A percentile compares a stretch with the other conserved stretches of the same genome.
phyloP scores from a whole-genome alignment of 805 yeast species.

The Kuraishia ogatae region DNA sequence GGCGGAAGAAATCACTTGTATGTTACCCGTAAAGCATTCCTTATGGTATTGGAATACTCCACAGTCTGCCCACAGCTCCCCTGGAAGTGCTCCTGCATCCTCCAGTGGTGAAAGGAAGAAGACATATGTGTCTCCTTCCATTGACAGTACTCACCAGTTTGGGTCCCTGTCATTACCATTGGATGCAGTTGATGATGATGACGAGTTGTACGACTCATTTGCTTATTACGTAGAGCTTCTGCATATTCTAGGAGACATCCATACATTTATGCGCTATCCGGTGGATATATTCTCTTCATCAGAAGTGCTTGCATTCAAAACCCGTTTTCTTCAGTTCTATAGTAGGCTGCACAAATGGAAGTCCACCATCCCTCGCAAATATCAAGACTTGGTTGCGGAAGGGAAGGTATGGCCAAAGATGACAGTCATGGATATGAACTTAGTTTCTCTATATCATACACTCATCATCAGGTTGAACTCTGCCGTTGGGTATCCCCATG shows the following conservation, averaged over 20 bases:
- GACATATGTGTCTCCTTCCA: background rate
- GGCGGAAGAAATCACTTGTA: slow-evolving; percentile 10
- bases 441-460: slow-evolving; percentile 11
- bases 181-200: slow-evolving; percentile 3
- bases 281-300: slow-evolving; percentile 9
- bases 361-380: slow-evolving; percentile 9
- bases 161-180: background rate
- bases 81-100: background rate
- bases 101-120: background rate
- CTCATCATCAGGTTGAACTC: slow-evolving; percentile 16
- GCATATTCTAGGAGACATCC: slow-evolving; percentile 10
- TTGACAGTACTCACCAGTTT: background rate
- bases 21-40: slow-evolving; percentile 10
- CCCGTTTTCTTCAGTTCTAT: slow-evolving; percentile 10
- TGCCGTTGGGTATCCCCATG: slow-evolving; percentile 17
- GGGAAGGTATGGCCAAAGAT: slow-evolving; percentile 6
- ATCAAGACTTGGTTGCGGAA: slow-evolving; percentile 3
- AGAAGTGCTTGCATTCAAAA: slow-evolving; percentile 11
- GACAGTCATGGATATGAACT: slow-evolving; percentile 7
- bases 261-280: slow-evolving; percentile 10
- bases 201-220: slow-evolving; percentile 12
- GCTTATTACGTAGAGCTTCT: slow-evolving; percentile 13
- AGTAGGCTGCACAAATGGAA: slow-evolving; percentile 10
- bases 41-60: slow-evolving; percentile 9
- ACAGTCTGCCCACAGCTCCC: background rate